Evolutionary conservation across 179 eudicot genomes (phyloP), one percentile per base, ranked within the genome.

Genomic region (Beta macrorhiza): DNA sequence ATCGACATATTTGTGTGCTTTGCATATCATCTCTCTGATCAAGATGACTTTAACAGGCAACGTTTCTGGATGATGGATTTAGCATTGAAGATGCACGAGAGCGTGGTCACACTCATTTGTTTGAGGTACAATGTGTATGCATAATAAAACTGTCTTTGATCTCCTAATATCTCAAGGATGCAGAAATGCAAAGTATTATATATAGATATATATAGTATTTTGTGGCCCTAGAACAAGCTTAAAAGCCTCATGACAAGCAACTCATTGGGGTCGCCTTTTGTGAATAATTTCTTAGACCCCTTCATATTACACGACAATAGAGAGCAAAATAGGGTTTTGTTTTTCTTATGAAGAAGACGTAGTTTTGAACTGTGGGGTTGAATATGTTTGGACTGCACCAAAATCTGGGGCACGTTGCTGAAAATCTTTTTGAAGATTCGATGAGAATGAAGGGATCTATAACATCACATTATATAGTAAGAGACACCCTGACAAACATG

Each of bases 71-170:
- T 80, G 94, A 93, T 49, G 91, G 79, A 72, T 79, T 83, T 71
- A 90, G 95, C 77, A 77, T 95, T 77, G 97, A 92, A 87, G 91
- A 93, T 79, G 99, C 99, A 79, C 91, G 97, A 16, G 89, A 92
- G 81, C 98, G 91, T 76, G 99, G 99, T 62, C 99, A 95, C 83
- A 95, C 95, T 85, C 99, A 95, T 91, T 79, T 95, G 68, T 91
- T 71, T 78, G 99, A 95, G 99, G 99, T 91, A 85, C 55, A 59
- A 76, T 51, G 37, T 25, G 49, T 55, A 12, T 78, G 77, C 12
- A 13, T 62, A 67, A 20, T 17, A 0, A 45, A 45, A 2, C 75
- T 68, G 44, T 51, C 7, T 80, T 25, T 69, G 52, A 68, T 15
- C 12, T 22, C 2, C 20, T 62, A 37, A 5, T 51, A 44, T 64